These are phyloP conservation scores for Rhodomyrtus tomentosa DNA, from an alignment of 345 rosid species.

Conservation along the genomic window DNA sequence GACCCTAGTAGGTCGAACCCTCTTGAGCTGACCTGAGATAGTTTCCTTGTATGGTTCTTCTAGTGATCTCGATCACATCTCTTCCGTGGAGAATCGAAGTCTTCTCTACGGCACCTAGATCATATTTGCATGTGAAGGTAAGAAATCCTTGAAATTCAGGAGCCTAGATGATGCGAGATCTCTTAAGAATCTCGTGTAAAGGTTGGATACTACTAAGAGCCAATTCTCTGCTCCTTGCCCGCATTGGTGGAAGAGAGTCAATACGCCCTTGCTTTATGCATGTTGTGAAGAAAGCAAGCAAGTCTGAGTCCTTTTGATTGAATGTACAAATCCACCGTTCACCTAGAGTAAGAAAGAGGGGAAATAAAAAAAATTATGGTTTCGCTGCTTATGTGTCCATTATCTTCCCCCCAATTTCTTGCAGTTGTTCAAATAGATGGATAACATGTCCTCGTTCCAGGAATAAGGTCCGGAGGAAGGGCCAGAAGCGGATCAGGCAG, in stretches of 20 bases:
- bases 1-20: not conserved
- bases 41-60: not conserved
- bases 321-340: not conserved
- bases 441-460: conserved; percentile 11
- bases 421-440: not conserved
- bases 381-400: not conserved
- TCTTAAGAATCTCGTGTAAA: not conserved
- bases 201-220: too few relatives aligned
- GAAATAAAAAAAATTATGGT: too few relatives aligned
- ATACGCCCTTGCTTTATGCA: not conserved
- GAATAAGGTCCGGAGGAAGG: conserved; percentile 50
- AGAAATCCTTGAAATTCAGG: not conserved
- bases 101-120: not conserved
- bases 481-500: conserved; percentile 70
- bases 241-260: not conserved
- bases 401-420: not conserved
- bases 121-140: not conserved
- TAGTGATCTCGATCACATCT: not conserved
- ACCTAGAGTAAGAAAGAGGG: not conserved
- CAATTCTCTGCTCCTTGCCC: too few relatives aligned
- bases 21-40: not conserved
- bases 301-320: not conserved
- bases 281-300: not conserved
- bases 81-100: not conserved
- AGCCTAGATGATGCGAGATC: not conserved